Evolutionary conservation across 2,329 filamentous ascomycete genomes (phyloP).

Genomic region (Paraconiothyrium brasiliense): DNA sequence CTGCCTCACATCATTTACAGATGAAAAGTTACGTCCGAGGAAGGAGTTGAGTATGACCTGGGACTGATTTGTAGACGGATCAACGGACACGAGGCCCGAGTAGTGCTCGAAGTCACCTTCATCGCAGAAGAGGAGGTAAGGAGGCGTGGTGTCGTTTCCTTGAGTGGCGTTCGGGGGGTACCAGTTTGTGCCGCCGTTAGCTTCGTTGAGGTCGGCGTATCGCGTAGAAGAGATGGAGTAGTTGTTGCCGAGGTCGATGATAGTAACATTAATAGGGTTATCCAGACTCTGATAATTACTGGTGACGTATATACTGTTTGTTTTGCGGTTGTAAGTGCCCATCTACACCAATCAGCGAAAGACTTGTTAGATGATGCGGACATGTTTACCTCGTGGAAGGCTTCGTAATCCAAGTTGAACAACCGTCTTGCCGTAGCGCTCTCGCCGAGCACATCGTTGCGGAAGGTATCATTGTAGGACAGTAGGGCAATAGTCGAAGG

Average conservation of each 20-base stretch:
- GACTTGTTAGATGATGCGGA: slow-evolving; percentile 23
- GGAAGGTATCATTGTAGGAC: slow-evolving; percentile 47
- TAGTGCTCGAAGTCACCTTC: slow-evolving; percentile 52
- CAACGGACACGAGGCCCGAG: slow-evolving; percentile 55
- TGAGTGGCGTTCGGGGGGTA: slow-evolving; percentile 40
- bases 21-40: slow-evolving; percentile 58
- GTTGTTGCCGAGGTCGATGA: slow-evolving; percentile 52
- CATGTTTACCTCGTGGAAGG: slow-evolving; percentile 53
- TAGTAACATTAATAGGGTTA: slow-evolving; percentile 48
- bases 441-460: slow-evolving; percentile 41
- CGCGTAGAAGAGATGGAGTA: slow-evolving; percentile 50
- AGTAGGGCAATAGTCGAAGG: slow-evolving; percentile 48
- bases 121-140: slow-evolving; percentile 45
- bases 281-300: slow-evolving; percentile 47
- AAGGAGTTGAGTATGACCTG: slow-evolving; percentile 57
- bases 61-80: slow-evolving; percentile 55
- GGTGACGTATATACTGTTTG: slow-evolving; percentile 54
- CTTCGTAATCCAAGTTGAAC: slow-evolving; percentile 39
- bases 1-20: slow-evolving; percentile 54
- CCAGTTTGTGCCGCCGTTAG: slow-evolving; percentile 49
- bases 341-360: slow-evolving; percentile 18
- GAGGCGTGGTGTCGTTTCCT: slow-evolving; percentile 33
- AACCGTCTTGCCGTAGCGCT: slow-evolving; percentile 45
- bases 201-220: slow-evolving; percentile 50
- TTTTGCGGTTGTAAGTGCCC: slow-evolving; percentile 44